phyloP scores from a whole-genome alignment of 306 rosid genomes.

The Sechiopsis laciniata region DNA sequence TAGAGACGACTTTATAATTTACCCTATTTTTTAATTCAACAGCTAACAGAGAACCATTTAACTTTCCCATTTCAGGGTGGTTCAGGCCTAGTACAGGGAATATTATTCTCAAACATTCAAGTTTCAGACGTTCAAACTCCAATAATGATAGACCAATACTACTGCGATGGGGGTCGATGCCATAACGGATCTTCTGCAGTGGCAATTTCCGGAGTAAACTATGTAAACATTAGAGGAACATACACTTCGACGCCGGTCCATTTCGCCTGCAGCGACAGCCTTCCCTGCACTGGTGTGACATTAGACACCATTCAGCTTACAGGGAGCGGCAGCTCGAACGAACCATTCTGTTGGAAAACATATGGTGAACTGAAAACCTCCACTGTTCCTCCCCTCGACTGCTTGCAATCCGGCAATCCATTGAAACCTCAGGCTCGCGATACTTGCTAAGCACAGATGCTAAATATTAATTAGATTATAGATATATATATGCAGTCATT shows the following conservation, averaged over 20 bases:
- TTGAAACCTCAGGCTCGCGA: constrained; percentile 23
- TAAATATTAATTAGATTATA: not conserved
- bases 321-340: constrained; percentile 25
- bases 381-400: constrained; percentile 47
- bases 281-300: constrained; percentile 62
- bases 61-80: constrained; percentile 52
- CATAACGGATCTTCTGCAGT: constrained; percentile 61
- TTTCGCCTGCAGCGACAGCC: constrained; percentile 74
- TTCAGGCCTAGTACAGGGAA: constrained; percentile 58
- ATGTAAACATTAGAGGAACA: constrained; percentile 53
- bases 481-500: not conserved
- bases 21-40: not conserved
- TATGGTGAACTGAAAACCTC: constrained; percentile 56
- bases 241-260: constrained; percentile 44
- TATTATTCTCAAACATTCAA: constrained; percentile 65
- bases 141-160: constrained; percentile 70
- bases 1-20: no score
- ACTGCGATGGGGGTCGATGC: constrained; percentile 54
- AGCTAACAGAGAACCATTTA: not conserved
- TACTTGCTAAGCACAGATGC: constrained; percentile 37
- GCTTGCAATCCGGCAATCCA: constrained; percentile 49
- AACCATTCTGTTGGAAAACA: constrained; percentile 74
- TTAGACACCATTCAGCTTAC: constrained; percentile 49
- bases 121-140: constrained; percentile 59
- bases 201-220: constrained; percentile 52